A percentile compares a stretch with the other conserved stretches of the same genome.
phyloP scores from a whole-genome alignment of 1,284 basidiomycete genomes.

The Puccinia horiana region DNA sequence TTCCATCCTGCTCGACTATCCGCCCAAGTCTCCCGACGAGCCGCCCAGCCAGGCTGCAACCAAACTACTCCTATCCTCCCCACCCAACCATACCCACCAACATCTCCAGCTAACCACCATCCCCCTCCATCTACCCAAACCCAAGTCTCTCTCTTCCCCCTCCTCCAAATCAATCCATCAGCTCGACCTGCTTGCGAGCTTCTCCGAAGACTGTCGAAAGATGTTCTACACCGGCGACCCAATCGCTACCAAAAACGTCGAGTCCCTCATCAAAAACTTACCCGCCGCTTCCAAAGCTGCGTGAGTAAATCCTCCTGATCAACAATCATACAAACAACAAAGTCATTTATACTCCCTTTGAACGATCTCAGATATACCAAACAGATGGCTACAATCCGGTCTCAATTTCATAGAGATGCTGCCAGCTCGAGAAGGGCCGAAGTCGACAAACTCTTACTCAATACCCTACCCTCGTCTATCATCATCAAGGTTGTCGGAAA shows the following conservation, averaged over 20 bases:
- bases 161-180: neutral
- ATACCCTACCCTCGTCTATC: constrained; percentile 27
- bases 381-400: constrained; percentile 37
- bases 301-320: neutral
- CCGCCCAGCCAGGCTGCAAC: neutral
- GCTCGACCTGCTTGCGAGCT: neutral
- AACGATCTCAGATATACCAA: constrained; percentile 31
- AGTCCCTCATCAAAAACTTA: constrained; percentile 38
- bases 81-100: neutral
- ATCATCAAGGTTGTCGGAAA: constrained; percentile 43
- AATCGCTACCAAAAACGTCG: constrained; percentile 30
- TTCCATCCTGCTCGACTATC: neutral
- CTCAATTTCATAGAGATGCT: constrained; percentile 36
- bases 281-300: constrained; percentile 33
- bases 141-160: neutral
- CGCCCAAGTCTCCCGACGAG: constrained; percentile 24
- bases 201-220: constrained; percentile 27
- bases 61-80: neutral
- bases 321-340: neutral
- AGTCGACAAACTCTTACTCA: constrained; percentile 33
- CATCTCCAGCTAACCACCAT: neutral
- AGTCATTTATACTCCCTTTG: neutral
- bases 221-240: constrained; percentile 42
- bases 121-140: constrained; percentile 13
- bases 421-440: constrained; percentile 37